These are phyloP conservation scores for Tricholomella constricta DNA, from an alignment of 768 basidiomycete species.

Conservation along the genomic window DNA sequence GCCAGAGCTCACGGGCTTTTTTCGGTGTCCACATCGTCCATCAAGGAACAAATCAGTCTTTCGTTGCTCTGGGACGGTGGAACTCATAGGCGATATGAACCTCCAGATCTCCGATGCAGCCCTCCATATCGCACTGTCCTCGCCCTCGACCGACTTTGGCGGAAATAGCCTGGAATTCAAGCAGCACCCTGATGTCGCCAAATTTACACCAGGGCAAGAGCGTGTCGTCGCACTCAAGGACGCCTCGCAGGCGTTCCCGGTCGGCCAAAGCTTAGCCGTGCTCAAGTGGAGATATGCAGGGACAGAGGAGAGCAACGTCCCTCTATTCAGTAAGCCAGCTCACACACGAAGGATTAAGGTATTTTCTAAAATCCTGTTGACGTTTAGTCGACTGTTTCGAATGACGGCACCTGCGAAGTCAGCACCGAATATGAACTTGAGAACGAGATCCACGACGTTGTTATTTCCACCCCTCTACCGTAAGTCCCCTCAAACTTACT, in stretches of 20 bases:
- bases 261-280: constrained; percentile 83
- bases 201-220: constrained; percentile 67
- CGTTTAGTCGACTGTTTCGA: constrained; percentile 83
- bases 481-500: constrained; percentile 53
- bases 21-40: constrained; percentile 80
- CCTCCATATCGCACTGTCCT: constrained; percentile 67
- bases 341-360: no score
- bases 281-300: constrained; percentile 91
- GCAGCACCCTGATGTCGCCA: constrained; percentile 93
- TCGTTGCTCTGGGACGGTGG: constrained; percentile 91
- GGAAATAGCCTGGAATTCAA: constrained; percentile 86
- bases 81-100: constrained; percentile 95
- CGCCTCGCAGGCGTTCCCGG: constrained; percentile 78
- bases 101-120: constrained; percentile 79
- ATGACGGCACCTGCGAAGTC: constrained; percentile 91
- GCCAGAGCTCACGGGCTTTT: background rate
- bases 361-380: no score
- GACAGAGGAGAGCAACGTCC: constrained; percentile 90
- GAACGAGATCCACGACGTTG: constrained; percentile 82
- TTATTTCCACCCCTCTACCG: constrained; percentile 93
- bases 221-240: constrained; percentile 84
- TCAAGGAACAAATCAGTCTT: constrained; percentile 82
- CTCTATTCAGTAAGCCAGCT: constrained; percentile 87
- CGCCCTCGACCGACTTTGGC: constrained; percentile 58
- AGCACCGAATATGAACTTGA: constrained; percentile 98